Evolutionary conservation across 2,329 filamentous ascomycete genomes (phyloP).

Genomic region (Aspergillus unguis): DNA sequence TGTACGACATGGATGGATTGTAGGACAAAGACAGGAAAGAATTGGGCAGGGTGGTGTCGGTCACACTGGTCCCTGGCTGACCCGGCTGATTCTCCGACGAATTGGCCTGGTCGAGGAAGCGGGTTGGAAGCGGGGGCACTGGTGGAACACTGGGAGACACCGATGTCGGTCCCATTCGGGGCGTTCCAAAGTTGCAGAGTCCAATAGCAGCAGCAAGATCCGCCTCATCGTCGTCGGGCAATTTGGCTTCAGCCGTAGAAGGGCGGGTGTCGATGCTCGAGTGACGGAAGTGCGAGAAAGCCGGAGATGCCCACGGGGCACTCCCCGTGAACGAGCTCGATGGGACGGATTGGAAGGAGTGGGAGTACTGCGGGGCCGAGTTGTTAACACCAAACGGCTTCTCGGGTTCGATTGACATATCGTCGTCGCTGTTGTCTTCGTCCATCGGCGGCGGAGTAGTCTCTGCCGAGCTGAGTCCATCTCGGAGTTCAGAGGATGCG

Average conservation of each 20-base stretch:
- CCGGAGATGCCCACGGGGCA: conserved; percentile 47
- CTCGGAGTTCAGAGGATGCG: conserved; percentile 72
- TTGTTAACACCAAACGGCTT: conserved; percentile 56
- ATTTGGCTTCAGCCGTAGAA: conserved; percentile 72
- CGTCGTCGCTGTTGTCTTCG: conserved; percentile 48
- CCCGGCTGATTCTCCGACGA: conserved; percentile 57
- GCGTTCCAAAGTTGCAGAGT: conserved; percentile 82
- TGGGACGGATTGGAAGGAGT: conserved; percentile 73
- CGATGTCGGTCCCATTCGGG: conserved; percentile 61
- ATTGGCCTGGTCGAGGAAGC: conserved; percentile 65
- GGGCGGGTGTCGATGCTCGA: conserved; percentile 74
- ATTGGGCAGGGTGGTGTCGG: conserved; percentile 32
- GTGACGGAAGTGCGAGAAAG: conserved; percentile 61
- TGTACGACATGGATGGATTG: conserved; percentile 47
- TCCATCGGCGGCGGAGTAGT: conserved; percentile 84
- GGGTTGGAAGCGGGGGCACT: conserved; percentile 79
- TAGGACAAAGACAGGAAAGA: conserved; percentile 43
- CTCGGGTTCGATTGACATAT: conserved; percentile 48
- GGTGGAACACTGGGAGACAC: conserved; percentile 74
- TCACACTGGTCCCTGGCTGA: conserved; percentile 26
- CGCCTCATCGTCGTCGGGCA: conserved; percentile 75
- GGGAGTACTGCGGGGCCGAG: conserved; percentile 56
- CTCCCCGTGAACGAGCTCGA: conserved; percentile 57
- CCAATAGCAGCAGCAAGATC: conserved; percentile 88
- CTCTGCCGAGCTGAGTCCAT: conserved; percentile 77